These are phyloP conservation scores for Vachellia pachyceras DNA, from an alignment of 306 rosid genomes.

Conservation along the genomic window DNA sequence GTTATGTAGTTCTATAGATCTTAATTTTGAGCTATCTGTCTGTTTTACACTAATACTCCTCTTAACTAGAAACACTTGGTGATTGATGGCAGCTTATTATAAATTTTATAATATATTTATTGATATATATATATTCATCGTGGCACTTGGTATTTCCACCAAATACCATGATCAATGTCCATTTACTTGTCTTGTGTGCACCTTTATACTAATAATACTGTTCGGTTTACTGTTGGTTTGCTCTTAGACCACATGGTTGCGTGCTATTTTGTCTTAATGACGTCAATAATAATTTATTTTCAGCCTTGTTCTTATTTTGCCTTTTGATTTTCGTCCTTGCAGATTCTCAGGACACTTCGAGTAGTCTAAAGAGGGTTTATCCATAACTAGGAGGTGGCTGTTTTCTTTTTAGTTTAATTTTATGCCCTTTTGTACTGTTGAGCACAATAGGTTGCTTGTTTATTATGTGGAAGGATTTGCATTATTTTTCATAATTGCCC, in stretches of 20 bases:
- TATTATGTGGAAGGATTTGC: constrained; percentile 13
- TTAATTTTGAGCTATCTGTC: background rate
- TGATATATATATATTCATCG: background rate
- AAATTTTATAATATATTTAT: background rate
- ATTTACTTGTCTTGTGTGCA: background rate
- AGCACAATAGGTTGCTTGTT: constrained; percentile 35
- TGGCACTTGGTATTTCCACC: background rate
- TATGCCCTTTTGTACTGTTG: constrained; percentile 4
- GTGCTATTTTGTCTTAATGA: background rate
- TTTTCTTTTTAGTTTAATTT: constrained; percentile 15
- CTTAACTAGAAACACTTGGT: background rate
- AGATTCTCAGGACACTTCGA: constrained; percentile 10
- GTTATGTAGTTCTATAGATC: background rate
- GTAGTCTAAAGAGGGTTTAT: background rate
- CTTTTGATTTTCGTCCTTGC: constrained; percentile 34
- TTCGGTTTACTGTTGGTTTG: background rate
- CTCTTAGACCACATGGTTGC: background rate
- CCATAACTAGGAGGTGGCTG: constrained; percentile 16
- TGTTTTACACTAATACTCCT: background rate
- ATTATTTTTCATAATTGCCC: background rate
- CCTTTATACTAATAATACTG: background rate
- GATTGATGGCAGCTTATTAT: background rate
- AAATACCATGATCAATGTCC: background rate
- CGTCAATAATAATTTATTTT: background rate
- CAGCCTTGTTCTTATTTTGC: background rate